Evolutionary conservation across 768 basidiomycete species (phyloP), one percentile per base, ranked within the genome.

Genomic region (Brasilioporus rufonigricans): DNA sequence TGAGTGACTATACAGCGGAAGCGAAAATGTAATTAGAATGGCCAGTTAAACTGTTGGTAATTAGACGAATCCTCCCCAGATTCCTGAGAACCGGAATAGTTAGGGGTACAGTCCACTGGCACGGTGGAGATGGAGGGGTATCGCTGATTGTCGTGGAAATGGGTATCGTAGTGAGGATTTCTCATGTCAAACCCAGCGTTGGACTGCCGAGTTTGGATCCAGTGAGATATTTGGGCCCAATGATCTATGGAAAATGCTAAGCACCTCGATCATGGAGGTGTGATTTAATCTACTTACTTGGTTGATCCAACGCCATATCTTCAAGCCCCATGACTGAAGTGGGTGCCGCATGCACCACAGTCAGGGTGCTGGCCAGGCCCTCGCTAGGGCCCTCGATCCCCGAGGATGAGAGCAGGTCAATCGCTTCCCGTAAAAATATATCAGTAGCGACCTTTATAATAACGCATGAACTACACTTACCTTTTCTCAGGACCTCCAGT

Each of bases 401-500:
- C 7, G 32, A 31, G 24, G 23, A 9, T 2, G 2, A 23, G 23
- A 64, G 57, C 8, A 65, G 35, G 1, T 47, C 44, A 16, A 33
- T 66, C 3, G 47, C 63, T 64, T 43, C 33, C 4, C 10, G 13
- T 4, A 19, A 18, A 23, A 44, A 31, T 6, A 12, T 27, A 19
- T 63, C 14, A 64, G 45, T 18, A 18, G 9, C 6, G 10, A 36
- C 16, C 4, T 35, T 61, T 68, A 56, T 16, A n/a, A n/a, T n/a
- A 16, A 24, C n/a, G 16, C 16, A 24, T 5, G 29, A 13, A 43
- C 10, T 4, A 19, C 23, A 29, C 5, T 16, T 26, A 65, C 66
- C 64, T 61, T 56, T 61, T 7, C 4, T 53, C 14, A 68, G 44
- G 44, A 51, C 49, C 12, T 68, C n/a, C n/a, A n/a, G n/a, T n/a